Conservation (phyloP, 2,329 filamentous ascomycete species). For the Periconia sp. region DNA sequence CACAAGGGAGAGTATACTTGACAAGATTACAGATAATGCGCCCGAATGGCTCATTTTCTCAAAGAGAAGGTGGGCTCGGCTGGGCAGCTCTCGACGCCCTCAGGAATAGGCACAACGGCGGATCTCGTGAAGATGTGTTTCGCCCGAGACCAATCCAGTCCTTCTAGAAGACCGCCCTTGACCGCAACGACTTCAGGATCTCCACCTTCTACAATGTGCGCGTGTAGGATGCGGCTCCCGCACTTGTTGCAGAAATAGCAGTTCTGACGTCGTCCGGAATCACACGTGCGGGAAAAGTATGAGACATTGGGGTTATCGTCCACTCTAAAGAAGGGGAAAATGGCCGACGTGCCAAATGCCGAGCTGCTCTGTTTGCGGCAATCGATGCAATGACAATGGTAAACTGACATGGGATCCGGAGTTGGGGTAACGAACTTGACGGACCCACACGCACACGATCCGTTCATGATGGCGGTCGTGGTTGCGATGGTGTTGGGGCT, state of each 20-base stretch:
- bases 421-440: conserved; percentile 68
- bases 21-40: too few species aligned
- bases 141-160: conserved; percentile 48
- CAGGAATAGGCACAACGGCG: conserved; percentile 72
- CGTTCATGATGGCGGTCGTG: conserved; percentile 21
- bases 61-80: conserved; percentile 61
- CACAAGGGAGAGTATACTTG: too few species aligned
- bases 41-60: too few species aligned
- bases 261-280: conserved; percentile 27
- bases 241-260: conserved; percentile 58
- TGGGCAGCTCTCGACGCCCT: conserved; percentile 64
- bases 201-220: conserved; percentile 52
- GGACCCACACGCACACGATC: conserved; percentile 68
- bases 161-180: conserved; percentile 71
- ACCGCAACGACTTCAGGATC: conserved; percentile 57
- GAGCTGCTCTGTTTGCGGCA: conserved; percentile 70
- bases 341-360: conserved; percentile 72
- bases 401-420: conserved; percentile 66
- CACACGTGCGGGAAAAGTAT: conserved; percentile 24
- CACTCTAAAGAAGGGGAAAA: conserved; percentile 70
- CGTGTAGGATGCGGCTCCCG: conserved; percentile 70
- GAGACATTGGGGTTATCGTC: conserved; percentile 47
- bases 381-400: conserved; percentile 73
- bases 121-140: conserved; percentile 73
- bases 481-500: background rate